Base-by-base conservation (phyloP, 2,329 filamentous ascomycete genomes). In the Pseudocercospora cruenta region DNA sequence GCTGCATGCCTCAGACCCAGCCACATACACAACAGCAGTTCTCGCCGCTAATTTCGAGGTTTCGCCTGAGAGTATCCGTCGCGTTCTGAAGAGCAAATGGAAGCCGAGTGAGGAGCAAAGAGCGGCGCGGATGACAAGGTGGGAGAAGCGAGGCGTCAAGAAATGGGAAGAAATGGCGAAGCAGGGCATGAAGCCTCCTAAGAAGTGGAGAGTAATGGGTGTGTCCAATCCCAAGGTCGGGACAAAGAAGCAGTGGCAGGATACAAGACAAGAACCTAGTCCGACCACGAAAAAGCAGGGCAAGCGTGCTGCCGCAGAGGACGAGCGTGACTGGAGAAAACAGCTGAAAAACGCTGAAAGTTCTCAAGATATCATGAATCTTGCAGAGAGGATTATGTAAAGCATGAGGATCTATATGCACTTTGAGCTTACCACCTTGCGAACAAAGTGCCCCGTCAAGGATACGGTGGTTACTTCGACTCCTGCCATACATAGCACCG, bases 1-100 rank as follows among this genome's bases (percentile, higher is more conserved):
- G 21, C 83, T 99, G 36, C 88, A 97, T 78, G 82, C 85, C 26
- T 89, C 93, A 72, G 90, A 93, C 69, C 93, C 94, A 0, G 85
- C 90, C 2, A 84, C 86, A 64, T 97, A 93, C 81, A 91, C 90
- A 3, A 96, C 91, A 0, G 79, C 85, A 16, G 85, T 88, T 36
- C 87, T 98, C 14, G 88, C 94, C 0, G 76, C 88, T 1, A 88
- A 93, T 72, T 99, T 98, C 79, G 85, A 93, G 77, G 84, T 97
- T n/a, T 93, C 93, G 0, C 84, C 91, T 2, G 95, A 99, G 77
- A 92, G 89, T 0, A 91, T 98, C 66, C 88, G 94, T 10, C 87
- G 95, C 39, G 96, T 99, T 60, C 81, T 99, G 68, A 92, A 87
- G 81, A 88, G 87, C 77, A 93, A 92, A 67, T 95, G 92, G 90